Conservation (phyloP, 1,139 yeast genomes). For the Trichomonascaceae sp. region DNA sequence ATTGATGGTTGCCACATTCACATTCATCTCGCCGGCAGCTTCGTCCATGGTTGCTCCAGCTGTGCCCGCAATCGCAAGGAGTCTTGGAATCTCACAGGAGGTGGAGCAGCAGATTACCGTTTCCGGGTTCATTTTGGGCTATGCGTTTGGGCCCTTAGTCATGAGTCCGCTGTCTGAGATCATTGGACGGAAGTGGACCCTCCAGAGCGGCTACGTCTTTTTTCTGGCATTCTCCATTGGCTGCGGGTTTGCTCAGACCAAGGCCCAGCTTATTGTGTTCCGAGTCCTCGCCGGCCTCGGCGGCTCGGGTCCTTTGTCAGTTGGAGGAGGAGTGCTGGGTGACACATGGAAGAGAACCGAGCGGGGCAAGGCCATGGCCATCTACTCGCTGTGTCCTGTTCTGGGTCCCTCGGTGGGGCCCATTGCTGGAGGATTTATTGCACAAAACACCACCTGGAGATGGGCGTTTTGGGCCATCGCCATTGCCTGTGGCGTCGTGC, state of each 20-base stretch:
- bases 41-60: constrained; percentile 51
- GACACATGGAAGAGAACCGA: constrained; percentile 41
- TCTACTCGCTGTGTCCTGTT: constrained; percentile 41
- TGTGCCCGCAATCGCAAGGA: constrained; percentile 31
- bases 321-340: constrained; percentile 54
- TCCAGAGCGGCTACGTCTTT: constrained; percentile 37
- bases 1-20: constrained; percentile 36
- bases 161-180: constrained; percentile 50
- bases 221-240: constrained; percentile 41
- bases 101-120: constrained; percentile 36
- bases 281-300: constrained; percentile 48
- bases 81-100: constrained; percentile 28
- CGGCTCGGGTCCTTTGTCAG: constrained; percentile 43
- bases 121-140: constrained; percentile 44
- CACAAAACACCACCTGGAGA: constrained; percentile 34
- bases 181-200: constrained; percentile 40
- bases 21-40: constrained; percentile 44
- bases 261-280: constrained; percentile 37
- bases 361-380: constrained; percentile 43
- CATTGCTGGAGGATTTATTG: constrained; percentile 42
- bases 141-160: constrained; percentile 49
- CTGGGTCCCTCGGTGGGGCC: constrained; percentile 55
- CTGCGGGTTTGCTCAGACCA: constrained; percentile 40
- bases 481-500: constrained; percentile 37
- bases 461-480: constrained; percentile 48